Conservation (phyloP, 2,329 filamentous ascomycete species). For the Ascochyta clinopodiicola region DNA sequence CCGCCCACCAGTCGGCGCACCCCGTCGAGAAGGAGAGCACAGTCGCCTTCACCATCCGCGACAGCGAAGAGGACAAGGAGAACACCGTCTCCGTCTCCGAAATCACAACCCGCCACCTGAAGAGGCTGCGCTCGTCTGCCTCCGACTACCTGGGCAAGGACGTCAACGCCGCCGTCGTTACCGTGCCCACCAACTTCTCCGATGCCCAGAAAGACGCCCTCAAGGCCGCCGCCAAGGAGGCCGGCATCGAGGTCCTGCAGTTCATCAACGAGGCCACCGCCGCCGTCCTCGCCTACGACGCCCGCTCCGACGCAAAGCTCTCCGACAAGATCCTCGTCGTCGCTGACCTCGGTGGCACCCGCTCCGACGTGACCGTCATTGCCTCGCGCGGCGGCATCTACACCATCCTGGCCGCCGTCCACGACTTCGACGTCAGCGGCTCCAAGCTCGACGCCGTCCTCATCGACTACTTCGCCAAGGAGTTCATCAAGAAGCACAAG, state of each 20-base stretch:
- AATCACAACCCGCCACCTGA: conserved; percentile 82
- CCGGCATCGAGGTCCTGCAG: conserved; percentile 88
- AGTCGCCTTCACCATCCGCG: conserved; percentile 83
- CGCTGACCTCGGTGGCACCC: conserved; percentile 89
- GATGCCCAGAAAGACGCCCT: conserved; percentile 87
- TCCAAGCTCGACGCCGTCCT: conserved; percentile 86
- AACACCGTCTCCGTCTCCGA: conserved; percentile 80
- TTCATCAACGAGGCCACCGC: conserved; percentile 91
- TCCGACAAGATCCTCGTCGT: conserved; percentile 91
- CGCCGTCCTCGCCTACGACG: conserved; percentile 89
- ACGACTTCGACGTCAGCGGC: conserved; percentile 94
- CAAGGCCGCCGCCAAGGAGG: conserved; percentile 76
- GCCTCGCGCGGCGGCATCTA: conserved; percentile 95
- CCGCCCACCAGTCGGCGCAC: conserved; percentile 92
- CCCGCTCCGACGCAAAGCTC: conserved; percentile 74
- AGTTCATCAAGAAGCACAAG: conserved; percentile 97
- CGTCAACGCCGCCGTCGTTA: conserved; percentile 93
- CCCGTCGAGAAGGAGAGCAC: conserved; percentile 75
- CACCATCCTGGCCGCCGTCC: conserved; percentile 88
- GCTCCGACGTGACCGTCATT: conserved; percentile 89
- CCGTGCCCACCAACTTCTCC: conserved; percentile 90
- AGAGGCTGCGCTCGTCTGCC: conserved; percentile 80
- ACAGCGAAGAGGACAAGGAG: conserved; percentile 62
- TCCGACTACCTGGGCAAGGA: conserved; percentile 91
- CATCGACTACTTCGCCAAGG: conserved; percentile 96